These are phyloP conservation scores for Lasiosphaeria miniovina DNA, from an alignment of 495 filamentous ascomycete genomes.

Conservation along the genomic window DNA sequence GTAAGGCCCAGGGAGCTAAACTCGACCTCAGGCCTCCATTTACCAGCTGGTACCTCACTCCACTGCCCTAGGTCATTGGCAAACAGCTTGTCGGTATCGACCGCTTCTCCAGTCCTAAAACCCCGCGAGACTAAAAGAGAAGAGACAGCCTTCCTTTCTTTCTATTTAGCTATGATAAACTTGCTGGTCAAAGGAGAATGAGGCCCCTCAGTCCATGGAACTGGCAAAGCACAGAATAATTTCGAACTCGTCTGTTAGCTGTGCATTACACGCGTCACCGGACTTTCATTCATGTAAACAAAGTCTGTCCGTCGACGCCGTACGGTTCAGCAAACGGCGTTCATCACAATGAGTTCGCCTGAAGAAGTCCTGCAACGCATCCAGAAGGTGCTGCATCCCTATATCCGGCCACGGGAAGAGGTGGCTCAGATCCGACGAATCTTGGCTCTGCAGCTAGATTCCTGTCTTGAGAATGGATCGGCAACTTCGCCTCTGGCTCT, in stretches of 20 bases:
- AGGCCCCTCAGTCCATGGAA: too few relatives aligned
- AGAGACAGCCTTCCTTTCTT: neutral
- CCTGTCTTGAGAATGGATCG: slow-evolving; percentile 29
- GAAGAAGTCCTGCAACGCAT: slow-evolving; percentile 22
- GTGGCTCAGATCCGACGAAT: slow-evolving; percentile 40
- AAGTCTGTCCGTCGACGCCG: too few relatives aligned
- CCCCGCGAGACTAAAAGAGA: too few relatives aligned
- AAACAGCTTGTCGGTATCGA: too few relatives aligned
- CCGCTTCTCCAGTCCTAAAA: too few relatives aligned
- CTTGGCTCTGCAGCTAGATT: slow-evolving; percentile 37
- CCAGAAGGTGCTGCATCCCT: slow-evolving; percentile 33
- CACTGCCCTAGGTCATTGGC: neutral
- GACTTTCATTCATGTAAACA: too few relatives aligned
- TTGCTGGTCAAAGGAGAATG: too few relatives aligned
- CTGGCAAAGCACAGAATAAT: too few relatives aligned
- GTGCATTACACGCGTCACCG: too few relatives aligned
- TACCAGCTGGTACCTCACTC: neutral
- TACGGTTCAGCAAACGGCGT: neutral
- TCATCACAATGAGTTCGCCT: slow-evolving; percentile 11
- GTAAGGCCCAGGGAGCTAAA: neutral
- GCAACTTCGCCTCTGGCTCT: slow-evolving; percentile 38
- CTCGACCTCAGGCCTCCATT: neutral
- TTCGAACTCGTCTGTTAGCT: too few relatives aligned
- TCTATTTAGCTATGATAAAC: neutral
- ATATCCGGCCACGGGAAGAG: slow-evolving; percentile 43